These are phyloP conservation scores for Leccinum variicolor DNA, from an alignment of 768 basidiomycete species.

Conservation along the genomic window DNA sequence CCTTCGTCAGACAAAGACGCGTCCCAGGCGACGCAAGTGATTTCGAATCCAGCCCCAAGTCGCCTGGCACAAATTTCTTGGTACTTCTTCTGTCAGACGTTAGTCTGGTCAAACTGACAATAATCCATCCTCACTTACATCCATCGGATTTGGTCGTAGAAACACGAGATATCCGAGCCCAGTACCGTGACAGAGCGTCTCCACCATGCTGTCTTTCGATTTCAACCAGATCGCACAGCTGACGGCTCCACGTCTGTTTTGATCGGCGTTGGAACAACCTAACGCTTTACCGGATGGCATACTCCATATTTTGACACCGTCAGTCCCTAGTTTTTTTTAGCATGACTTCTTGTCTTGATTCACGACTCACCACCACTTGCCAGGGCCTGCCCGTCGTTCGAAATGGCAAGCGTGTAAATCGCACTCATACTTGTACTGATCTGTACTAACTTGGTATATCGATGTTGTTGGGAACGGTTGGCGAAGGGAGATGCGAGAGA, in stretches of 20 bases:
- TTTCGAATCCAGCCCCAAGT: conserved; percentile 6
- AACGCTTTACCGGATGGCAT: not conserved
- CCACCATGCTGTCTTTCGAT: not conserved
- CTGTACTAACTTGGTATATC: too few relatives aligned
- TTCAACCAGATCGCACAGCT: conserved; percentile 3
- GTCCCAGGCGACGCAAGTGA: conserved; percentile 19
- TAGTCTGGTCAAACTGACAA: not conserved
- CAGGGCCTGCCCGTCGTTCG: too few relatives aligned
- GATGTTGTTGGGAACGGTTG: too few relatives aligned
- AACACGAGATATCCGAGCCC: conserved; percentile 4
- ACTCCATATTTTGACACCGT: not conserved
- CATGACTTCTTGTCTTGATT: not conserved
- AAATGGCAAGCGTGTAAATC: too few relatives aligned
- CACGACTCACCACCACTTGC: too few relatives aligned
- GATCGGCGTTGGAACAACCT: not conserved
- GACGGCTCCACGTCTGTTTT: not conserved
- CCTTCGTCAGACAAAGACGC: not conserved
- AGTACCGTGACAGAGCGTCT: conserved; percentile 10
- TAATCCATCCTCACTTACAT: conserved; percentile 2
- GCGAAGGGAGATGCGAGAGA: too few relatives aligned
- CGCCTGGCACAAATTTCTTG: conserved; percentile 8
- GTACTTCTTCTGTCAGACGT: not conserved
- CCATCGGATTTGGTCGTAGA: not conserved
- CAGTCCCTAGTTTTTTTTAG: not conserved
- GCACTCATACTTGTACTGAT: too few relatives aligned